Percentiles rank a stretch among this genome's conserved stretches.
These are phyloP conservation scores for Hyaloperonospora arabidopsidis DNA, from an alignment of 352 stramenopile species.

Conservation along the genomic window DNA sequence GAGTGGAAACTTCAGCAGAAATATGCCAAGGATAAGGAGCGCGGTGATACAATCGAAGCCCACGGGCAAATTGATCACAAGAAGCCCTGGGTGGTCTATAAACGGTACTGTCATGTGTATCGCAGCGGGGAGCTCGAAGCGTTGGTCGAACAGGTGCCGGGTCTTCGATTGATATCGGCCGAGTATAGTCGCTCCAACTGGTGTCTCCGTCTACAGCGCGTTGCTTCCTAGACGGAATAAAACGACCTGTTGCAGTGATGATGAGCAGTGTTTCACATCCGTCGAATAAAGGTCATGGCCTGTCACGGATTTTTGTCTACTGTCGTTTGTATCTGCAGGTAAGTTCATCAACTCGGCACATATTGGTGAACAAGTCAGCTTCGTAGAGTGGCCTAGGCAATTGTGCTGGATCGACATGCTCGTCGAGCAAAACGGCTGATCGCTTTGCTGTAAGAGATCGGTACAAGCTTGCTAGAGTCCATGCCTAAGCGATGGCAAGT, in stretches of 20 bases:
- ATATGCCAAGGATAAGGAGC: conserved; percentile 29
- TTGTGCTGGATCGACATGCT: too few species aligned
- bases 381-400: too few species aligned
- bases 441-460: too few species aligned
- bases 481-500: too few species aligned
- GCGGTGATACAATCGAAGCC: conserved; percentile 1
- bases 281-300: too few species aligned
- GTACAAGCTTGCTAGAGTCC: too few species aligned
- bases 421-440: too few species aligned
- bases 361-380: too few species aligned
- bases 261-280: too few species aligned
- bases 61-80: conserved; percentile 37
- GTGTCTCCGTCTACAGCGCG: conserved; percentile 47
- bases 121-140: conserved; percentile 57
- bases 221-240: conserved; percentile 7
- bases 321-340: too few species aligned
- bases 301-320: too few species aligned
- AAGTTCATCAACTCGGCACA: too few species aligned
- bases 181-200: conserved; percentile 79
- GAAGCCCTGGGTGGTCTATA: conserved; percentile 71
- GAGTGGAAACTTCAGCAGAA: conserved; percentile 86
- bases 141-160: conserved; percentile 46
- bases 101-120: conserved; percentile 83
- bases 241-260: not conserved
- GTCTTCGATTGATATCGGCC: conserved; percentile 46